Percentiles rank a stretch among this genome's conserved stretches.
Conservation (phyloP, 768 basidiomycete genomes). For the Pholiota microspora region DNA sequence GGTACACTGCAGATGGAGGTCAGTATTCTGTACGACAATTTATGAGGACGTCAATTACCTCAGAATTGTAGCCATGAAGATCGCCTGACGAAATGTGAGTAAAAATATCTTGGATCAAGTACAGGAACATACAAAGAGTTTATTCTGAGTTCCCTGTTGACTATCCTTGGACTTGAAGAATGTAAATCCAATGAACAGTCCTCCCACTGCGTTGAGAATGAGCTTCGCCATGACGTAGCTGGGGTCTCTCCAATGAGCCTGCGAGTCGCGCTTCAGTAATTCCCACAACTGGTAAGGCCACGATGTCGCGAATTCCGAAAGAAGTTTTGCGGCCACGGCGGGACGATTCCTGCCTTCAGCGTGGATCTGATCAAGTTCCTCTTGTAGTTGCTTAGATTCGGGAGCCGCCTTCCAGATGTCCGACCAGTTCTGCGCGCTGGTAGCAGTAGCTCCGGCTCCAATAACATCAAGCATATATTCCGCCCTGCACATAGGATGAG, state of each 20-base stretch:
- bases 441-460: conserved; percentile 68
- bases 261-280: conserved; percentile 42
- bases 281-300: conserved; percentile 48
- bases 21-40: not conserved
- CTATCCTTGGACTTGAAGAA: conserved; percentile 56
- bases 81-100: conserved; percentile 31
- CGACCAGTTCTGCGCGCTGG: conserved; percentile 54
- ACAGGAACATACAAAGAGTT: conserved; percentile 48
- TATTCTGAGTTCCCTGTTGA: conserved; percentile 61
- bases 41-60: not conserved
- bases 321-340: conserved; percentile 32
- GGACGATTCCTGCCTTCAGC: conserved; percentile 42
- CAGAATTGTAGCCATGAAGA: conserved; percentile 55
- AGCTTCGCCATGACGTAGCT: conserved; percentile 62
- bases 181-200: conserved; percentile 61
- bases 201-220: conserved; percentile 48
- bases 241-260: conserved; percentile 54
- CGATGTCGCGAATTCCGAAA: conserved; percentile 49
- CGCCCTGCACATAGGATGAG: too few species aligned
- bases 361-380: conserved; percentile 47
- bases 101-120: conserved; percentile 10
- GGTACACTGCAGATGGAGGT: conserved; percentile 36
- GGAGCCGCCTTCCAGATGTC: conserved; percentile 52
- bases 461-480: conserved; percentile 72
- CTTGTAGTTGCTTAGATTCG: conserved; percentile 34